Evolutionary conservation across 2,329 filamentous ascomycete species (phyloP).

Genomic region (Penicillium occitanis): DNA sequence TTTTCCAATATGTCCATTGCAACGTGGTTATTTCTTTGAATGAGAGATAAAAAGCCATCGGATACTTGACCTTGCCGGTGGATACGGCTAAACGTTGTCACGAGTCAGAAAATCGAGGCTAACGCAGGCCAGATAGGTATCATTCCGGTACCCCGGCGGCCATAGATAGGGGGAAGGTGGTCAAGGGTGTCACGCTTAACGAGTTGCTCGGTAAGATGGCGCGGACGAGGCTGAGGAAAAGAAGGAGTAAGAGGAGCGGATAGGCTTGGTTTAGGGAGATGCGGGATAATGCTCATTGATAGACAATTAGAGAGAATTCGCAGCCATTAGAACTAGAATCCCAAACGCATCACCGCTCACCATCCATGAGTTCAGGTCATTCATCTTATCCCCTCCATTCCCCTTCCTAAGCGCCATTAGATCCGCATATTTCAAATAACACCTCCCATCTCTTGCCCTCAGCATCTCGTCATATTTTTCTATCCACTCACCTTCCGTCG

Average conservation of each 20-base stretch:
- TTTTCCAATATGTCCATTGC: background rate
- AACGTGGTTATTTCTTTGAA: background rate
- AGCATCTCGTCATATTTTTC: background rate
- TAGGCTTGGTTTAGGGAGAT: background rate
- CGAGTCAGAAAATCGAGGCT: too few species aligned
- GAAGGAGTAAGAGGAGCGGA: background rate
- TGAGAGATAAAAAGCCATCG: background rate
- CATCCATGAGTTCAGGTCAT: constrained; percentile 2
- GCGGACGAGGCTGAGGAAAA: background rate
- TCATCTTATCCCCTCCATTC: background rate
- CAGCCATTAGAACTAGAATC: background rate
- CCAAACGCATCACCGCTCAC: constrained; percentile 1
- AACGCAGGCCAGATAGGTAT: too few species aligned
- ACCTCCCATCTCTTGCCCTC: background rate
- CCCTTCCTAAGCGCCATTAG: background rate
- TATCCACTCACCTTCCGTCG: background rate
- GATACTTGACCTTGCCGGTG: background rate
- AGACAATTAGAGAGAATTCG: background rate
- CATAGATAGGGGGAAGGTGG: background rate
- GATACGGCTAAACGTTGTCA: background rate
- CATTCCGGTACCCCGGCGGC: too few species aligned
- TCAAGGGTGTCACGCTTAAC: background rate
- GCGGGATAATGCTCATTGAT: background rate
- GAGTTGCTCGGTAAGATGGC: too few species aligned
- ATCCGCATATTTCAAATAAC: background rate